These are phyloP conservation scores for Termitomyces sp. DNA, from an alignment of 768 basidiomycete species.

Conservation along the genomic window DNA sequence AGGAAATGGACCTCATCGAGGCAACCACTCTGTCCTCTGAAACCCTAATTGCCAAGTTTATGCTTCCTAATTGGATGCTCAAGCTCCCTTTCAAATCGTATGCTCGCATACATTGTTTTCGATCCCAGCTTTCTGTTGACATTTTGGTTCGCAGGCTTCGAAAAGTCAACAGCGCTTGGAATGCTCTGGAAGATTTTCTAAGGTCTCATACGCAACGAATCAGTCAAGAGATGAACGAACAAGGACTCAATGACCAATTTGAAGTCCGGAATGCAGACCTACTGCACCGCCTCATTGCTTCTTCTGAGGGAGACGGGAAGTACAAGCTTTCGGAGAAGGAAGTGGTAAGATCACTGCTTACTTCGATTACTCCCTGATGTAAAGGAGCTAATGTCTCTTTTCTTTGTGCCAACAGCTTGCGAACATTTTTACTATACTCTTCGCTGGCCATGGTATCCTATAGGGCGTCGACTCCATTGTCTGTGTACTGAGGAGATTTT, in stretches of 20 bases:
- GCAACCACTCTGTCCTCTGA: constrained; percentile 12
- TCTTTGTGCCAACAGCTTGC: constrained; percentile 13
- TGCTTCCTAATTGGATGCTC: constrained; percentile 21
- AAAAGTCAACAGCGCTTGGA: constrained; percentile 9
- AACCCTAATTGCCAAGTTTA: constrained; percentile 11
- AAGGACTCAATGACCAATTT: neutral
- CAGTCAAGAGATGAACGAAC: constrained; percentile 8
- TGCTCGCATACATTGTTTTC: neutral
- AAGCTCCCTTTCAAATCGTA: constrained; percentile 21
- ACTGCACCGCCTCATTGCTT: constrained; percentile 16
- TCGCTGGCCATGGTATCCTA: constrained; percentile 21
- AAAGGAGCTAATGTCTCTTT: neutral
- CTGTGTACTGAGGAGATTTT: neutral
- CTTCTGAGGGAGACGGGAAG: constrained; percentile 15
- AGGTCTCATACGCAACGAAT: constrained; percentile 2
- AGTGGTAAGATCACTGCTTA: constrained; percentile 12
- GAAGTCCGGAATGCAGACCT: constrained; percentile 9
- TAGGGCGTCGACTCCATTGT: neutral
- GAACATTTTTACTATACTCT: constrained; percentile 21
- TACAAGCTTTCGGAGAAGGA: constrained; percentile 16
- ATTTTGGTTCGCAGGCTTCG: constrained; percentile 10
- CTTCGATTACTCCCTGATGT: neutral
- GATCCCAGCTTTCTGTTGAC: neutral
- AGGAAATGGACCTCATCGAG: constrained; percentile 3
- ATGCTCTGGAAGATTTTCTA: neutral